Evolutionary conservation across 2,329 filamentous ascomycete species (phyloP).

Genomic region (Exophiala sideris): DNA sequence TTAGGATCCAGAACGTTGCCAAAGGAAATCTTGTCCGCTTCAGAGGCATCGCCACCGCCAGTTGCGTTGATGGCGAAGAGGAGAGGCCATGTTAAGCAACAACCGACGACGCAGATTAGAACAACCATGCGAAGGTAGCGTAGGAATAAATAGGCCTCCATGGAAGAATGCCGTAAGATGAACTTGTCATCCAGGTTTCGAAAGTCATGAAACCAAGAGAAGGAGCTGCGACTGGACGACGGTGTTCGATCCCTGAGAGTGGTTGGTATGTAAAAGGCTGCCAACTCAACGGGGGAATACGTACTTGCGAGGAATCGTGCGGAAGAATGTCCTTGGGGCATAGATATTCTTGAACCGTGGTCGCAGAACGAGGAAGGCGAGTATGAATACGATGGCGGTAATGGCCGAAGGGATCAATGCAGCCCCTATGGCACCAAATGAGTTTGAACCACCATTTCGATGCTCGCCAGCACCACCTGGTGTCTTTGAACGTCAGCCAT

Average conservation of each 20-base stretch:
- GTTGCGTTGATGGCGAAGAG: constrained; percentile 87
- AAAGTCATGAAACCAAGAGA: constrained; percentile 39
- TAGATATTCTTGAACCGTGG: constrained; percentile 47
- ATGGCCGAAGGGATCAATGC: constrained; percentile 48
- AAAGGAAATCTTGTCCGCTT: constrained; percentile 80
- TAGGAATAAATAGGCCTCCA: constrained; percentile 89
- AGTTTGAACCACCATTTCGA: constrained; percentile 41
- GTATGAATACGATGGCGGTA: constrained; percentile 43
- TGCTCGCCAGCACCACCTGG: constrained; percentile 17
- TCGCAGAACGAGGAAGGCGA: constrained; percentile 46
- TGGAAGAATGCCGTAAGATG: constrained; percentile 82
- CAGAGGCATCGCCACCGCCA: constrained; percentile 62
- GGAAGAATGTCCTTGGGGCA: constrained; percentile 38
- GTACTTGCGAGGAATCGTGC: constrained; percentile 34
- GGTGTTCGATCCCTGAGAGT: constrained; percentile 25
- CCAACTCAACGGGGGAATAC: neutral
- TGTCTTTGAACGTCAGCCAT: constrained; percentile 8
- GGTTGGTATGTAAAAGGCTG: neutral
- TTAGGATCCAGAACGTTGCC: constrained; percentile 65
- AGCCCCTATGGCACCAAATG: constrained; percentile 47
- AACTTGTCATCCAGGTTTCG: constrained; percentile 65
- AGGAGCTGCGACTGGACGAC: constrained; percentile 20
- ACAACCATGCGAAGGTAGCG: constrained; percentile 78
- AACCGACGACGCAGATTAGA: constrained; percentile 76
- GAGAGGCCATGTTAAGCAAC: constrained; percentile 79